Evolutionary conservation across 2,329 filamentous ascomycete species (phyloP).

Genomic region (Ophiostoma sp.): DNA sequence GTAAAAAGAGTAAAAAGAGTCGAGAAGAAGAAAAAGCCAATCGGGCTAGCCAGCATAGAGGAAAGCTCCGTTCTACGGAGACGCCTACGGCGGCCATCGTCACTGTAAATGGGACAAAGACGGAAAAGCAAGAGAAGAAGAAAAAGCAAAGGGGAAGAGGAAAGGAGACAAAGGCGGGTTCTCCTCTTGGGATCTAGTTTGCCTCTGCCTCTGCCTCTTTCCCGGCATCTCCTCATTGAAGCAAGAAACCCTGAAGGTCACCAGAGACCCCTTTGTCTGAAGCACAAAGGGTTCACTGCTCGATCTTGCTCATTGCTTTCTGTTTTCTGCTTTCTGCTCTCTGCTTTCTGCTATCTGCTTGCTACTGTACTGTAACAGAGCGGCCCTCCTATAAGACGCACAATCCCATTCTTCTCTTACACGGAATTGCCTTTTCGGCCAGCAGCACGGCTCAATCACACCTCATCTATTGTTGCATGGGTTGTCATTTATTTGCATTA

Average conservation of each 20-base stretch:
- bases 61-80: constrained; percentile 1
- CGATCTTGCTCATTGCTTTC: neutral
- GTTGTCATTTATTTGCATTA: too few relatives aligned
- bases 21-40: constrained; percentile 15
- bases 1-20: neutral
- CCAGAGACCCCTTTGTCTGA: neutral
- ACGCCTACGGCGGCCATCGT: neutral
- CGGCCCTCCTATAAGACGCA: neutral
- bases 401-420: constrained; percentile 6
- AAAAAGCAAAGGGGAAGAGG: neutral
- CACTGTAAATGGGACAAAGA: constrained; percentile 3
- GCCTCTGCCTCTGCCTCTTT: neutral
- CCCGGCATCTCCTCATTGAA: neutral
- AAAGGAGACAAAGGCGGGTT: neutral
- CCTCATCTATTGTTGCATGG: neutral
- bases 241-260: neutral
- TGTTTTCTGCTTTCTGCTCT: neutral
- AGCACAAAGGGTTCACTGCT: neutral
- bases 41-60: neutral
- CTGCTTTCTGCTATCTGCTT: neutral
- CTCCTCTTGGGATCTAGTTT: neutral
- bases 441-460: neutral
- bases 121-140: neutral
- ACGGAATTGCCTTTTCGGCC: neutral
- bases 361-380: too few relatives aligned